Base-by-base conservation (phyloP, 768 basidiomycete genomes). In the Tulasnella sp. region DNA sequence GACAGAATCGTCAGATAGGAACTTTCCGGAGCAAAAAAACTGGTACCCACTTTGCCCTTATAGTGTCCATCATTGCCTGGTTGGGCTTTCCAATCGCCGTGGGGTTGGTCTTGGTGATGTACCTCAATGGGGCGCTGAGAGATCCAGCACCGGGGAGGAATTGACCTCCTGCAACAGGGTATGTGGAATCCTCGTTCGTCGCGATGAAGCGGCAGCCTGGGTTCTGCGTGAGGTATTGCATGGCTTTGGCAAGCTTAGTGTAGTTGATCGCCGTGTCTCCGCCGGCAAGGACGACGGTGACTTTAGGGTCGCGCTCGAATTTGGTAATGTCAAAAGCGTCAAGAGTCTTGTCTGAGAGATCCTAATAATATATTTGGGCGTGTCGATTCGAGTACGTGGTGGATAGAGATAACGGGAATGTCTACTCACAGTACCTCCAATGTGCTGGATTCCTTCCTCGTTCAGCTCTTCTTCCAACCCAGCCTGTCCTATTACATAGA, bases 141-240 rank as follows among this genome's bases (percentile, higher is more conserved):
- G 94, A 87, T 10, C 97, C 97, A 5, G 93, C 91, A 80, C 96
- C 97, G 38, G 96, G 97, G 76, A 96, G 90, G 12, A 94, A 86
- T 21, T 89, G 88, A 77, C 91, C 89, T 62, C 89, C 87, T 46
- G 42, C 71, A 36, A 85, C 83, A 7, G 97, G 98, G 87, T 90
- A 99, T 21, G 96, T 98, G 81, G 94, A 92, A 83, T 99, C 97
- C 76, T 92, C 92, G 84, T 98, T 98, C 3, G 97, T 98, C 52
- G 91, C 92, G 80, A 99, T 89, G 86, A 99, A 98, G 46, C 88
- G 89, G 83, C 94, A 95, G 31, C 86, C 91, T 27, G 91, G 89
- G 85, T 94, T 92, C n/a, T 91, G 89, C 56, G 89, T 91, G 75
- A 99, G 88, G 85, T 97, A 97, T 83, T 93, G 91, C 86, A 94